Evolutionary conservation across 73 alveolate species (phyloP).

Genomic region (Tetrahymena elliotti): DNA sequence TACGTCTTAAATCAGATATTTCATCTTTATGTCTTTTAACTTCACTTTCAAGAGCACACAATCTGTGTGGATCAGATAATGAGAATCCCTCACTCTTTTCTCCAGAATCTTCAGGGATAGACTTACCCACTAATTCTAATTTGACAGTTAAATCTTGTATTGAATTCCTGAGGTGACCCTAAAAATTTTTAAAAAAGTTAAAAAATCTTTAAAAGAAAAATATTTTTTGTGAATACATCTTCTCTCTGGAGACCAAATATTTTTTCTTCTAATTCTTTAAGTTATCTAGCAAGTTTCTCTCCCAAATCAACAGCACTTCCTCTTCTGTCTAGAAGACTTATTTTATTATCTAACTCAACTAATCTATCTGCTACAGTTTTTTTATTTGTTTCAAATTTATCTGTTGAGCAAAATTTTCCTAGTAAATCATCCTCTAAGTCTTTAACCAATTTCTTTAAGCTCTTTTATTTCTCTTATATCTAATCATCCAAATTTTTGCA

Average conservation of each 20-base stretch:
- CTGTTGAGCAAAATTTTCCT: not conserved
- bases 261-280: not conserved
- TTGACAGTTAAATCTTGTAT: not conserved
- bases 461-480: not conserved
- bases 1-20: not conserved
- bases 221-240: not conserved
- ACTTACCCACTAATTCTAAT: not conserved
- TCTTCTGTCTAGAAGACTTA: not conserved
- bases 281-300: not conserved
- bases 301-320: not conserved
- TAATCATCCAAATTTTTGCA: not conserved
- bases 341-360: not conserved
- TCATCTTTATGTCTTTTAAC: not conserved
- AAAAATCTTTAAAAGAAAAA: not conserved
- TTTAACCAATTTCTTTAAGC: not conserved
- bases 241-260: not conserved
- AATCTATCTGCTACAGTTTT: not conserved
- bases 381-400: not conserved
- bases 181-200: too few relatives aligned
- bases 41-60: not conserved
- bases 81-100: not conserved
- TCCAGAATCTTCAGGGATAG: not conserved
- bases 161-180: not conserved
- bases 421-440: not conserved
- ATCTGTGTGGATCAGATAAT: not conserved